phyloP scores from a whole-genome alignment of 305 asterid species.

The Euphrasia arctica region DNA sequence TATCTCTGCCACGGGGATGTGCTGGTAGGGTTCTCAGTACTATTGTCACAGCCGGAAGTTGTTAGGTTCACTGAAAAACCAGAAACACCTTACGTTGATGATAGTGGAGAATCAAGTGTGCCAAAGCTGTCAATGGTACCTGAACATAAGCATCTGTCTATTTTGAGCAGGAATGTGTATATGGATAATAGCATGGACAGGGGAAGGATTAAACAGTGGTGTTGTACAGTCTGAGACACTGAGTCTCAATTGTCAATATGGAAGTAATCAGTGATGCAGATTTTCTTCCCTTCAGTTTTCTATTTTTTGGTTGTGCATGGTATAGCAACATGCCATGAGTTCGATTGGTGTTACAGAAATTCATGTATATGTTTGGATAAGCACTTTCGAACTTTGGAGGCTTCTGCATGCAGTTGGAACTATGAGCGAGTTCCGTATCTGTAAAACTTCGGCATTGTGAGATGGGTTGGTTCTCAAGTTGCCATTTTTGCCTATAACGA shows the following conservation, averaged over 20 bases:
- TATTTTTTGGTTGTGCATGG: conserved; percentile 16
- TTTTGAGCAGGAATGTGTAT: conserved; percentile 20
- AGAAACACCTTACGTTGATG: background rate
- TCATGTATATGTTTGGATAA: conserved; percentile 7
- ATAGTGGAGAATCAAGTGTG: conserved; percentile 30
- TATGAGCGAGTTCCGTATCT: conserved; percentile 23
- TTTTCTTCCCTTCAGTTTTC: background rate
- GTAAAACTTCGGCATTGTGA: conserved; percentile 21
- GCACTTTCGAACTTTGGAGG: conserved; percentile 20
- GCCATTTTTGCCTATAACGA: background rate
- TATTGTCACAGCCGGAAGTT: conserved; percentile 20
- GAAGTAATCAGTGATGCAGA: conserved; percentile 19
- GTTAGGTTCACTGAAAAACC: conserved; percentile 25
- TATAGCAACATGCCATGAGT: conserved; percentile 13
- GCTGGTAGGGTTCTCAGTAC: conserved; percentile 24
- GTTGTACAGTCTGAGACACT: no score
- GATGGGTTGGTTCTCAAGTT: conserved; percentile 20
- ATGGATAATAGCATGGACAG: conserved; percentile 21
- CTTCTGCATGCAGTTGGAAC: conserved; percentile 31
- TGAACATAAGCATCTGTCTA: conserved; percentile 6
- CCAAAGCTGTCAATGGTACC: conserved; percentile 22
- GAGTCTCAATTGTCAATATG: conserved; percentile 7
- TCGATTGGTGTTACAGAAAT: conserved; percentile 11
- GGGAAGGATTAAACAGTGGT: conserved; percentile 22
- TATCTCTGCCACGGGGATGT: conserved; percentile 24